phyloP scores from a whole-genome alignment of 352 stramenopile genomes.

The Peronospora destructor region DNA sequence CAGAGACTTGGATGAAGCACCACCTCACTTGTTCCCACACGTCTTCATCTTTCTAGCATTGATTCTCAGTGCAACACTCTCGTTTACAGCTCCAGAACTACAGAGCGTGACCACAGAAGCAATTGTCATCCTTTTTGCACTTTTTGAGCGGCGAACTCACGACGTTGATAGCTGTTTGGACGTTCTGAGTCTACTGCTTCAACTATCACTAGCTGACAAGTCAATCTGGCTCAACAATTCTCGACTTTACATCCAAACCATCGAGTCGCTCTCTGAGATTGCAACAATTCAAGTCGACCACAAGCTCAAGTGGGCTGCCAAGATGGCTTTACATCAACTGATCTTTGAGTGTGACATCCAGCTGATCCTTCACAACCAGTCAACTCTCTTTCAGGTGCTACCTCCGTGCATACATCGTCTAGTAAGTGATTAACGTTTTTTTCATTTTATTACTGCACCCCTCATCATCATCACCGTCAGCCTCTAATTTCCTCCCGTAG shows the following conservation, averaged over 20 bases:
- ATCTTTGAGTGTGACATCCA: conserved; percentile 38
- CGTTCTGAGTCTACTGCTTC: conserved; percentile 19
- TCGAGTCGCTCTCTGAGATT: conserved; percentile 23
- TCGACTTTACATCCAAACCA: conserved; percentile 17
- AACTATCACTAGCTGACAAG: conserved; percentile 10
- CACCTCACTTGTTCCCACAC: conserved; percentile 23
- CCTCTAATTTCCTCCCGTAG: conserved; percentile 22
- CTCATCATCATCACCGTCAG: not conserved
- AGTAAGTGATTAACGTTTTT: conserved; percentile 1
- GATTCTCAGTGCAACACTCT: conserved; percentile 5
- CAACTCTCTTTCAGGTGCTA: conserved; percentile 13
- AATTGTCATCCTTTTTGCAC: conserved; percentile 19
- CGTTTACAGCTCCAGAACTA: not conserved
- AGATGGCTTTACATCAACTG: conserved; percentile 36
- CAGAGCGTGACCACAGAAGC: conserved; percentile 1
- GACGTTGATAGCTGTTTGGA: conserved; percentile 28
- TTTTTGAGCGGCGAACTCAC: conserved; percentile 20
- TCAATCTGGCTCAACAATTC: conserved; percentile 17
- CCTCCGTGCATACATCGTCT: conserved; percentile 11
- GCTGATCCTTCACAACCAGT: conserved; percentile 10
- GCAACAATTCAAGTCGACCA: conserved; percentile 20
- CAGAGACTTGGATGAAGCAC: conserved; percentile 28
- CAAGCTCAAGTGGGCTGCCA: conserved; percentile 26
- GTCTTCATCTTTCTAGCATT: conserved; percentile 22
- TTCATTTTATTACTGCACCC: not conserved